These are phyloP conservation scores for Aspergillus calidoustus DNA, from an alignment of 2,329 filamentous ascomycete genomes.

Conservation along the genomic window DNA sequence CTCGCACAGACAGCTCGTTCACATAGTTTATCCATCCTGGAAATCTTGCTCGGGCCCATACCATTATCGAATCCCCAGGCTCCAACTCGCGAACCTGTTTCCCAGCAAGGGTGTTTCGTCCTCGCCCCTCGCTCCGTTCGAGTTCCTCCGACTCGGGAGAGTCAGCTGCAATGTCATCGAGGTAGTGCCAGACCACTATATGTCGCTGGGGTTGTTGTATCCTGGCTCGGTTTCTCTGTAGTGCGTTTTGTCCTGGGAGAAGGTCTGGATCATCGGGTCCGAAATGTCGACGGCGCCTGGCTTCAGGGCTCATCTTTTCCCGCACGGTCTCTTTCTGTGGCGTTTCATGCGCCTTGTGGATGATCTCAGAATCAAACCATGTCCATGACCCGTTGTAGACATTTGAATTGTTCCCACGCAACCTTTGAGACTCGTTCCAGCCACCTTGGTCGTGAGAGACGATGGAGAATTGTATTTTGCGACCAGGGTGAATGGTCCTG, in stretches of 20 bases:
- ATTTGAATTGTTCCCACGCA: slow-evolving; percentile 17
- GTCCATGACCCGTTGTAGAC: slow-evolving; percentile 40
- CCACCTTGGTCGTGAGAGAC: slow-evolving; percentile 43
- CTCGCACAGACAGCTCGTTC: slow-evolving; percentile 32
- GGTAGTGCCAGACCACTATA: slow-evolving; percentile 42
- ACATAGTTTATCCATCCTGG: slow-evolving; percentile 43
- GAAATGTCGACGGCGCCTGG: slow-evolving; percentile 25
- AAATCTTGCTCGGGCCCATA: slow-evolving; percentile 46
- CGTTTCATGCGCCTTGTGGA: slow-evolving; percentile 30
- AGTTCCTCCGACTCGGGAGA: slow-evolving; percentile 39
- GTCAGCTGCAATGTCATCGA: slow-evolving; percentile 35
- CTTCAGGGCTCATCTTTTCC: slow-evolving; percentile 22
- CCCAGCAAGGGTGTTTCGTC: slow-evolving; percentile 42
- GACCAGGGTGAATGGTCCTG: slow-evolving; percentile 42
- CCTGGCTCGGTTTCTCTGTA: slow-evolving; percentile 38
- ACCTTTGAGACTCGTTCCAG: not conserved
- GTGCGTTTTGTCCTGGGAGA: slow-evolving; percentile 32
- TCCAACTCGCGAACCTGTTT: slow-evolving; percentile 37
- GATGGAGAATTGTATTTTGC: slow-evolving; percentile 44
- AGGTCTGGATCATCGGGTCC: slow-evolving; percentile 33
- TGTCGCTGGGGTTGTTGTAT: slow-evolving; percentile 27
- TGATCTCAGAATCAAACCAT: slow-evolving; percentile 45
- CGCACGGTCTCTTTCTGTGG: slow-evolving; percentile 24
- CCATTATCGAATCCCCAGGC: slow-evolving; percentile 42
- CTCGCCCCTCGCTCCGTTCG: slow-evolving; percentile 37